These are phyloP conservation scores for Mortierella sp. DNA, from an alignment of 371 early-diverging fungal species.

Conservation along the genomic window DNA sequence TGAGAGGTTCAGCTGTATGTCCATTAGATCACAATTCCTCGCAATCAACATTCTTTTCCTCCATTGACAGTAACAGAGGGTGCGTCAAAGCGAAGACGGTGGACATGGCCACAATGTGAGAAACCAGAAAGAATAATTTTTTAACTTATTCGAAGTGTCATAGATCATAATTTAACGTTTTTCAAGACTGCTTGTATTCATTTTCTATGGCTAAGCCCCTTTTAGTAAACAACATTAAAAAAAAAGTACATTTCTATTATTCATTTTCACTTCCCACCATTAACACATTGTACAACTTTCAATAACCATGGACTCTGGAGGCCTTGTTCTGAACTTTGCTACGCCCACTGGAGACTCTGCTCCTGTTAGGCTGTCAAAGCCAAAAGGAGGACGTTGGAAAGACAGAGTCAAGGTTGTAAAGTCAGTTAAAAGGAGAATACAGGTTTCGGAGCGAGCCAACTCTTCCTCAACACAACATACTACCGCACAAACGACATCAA, in stretches of 20 bases:
- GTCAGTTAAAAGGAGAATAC: constrained; percentile 45
- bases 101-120: too few relatives aligned
- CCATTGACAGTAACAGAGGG: too few relatives aligned
- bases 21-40: too few relatives aligned
- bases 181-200: not conserved
- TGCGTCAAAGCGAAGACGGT: too few relatives aligned
- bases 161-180: too few relatives aligned
- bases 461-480: constrained; percentile 12
- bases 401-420: constrained; percentile 61
- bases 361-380: constrained; percentile 25
- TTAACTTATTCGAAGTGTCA: too few relatives aligned
- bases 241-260: not conserved
- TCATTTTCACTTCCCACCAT: not conserved
- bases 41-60: too few relatives aligned
- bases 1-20: too few relatives aligned
- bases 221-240: not conserved
- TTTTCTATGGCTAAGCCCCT: constrained; percentile 3
- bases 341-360: constrained; percentile 49
- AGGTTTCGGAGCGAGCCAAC: constrained; percentile 18
- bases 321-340: constrained; percentile 76
- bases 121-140: too few relatives aligned
- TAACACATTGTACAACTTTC: not conserved
- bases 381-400: constrained; percentile 63
- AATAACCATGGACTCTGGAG: constrained; percentile 71
- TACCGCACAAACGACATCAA: constrained; percentile 2